Evolutionary conservation across 352 stramenopile species (phyloP), one percentile per base, ranked within the genome.

Genomic region (Bremia lactucae): DNA sequence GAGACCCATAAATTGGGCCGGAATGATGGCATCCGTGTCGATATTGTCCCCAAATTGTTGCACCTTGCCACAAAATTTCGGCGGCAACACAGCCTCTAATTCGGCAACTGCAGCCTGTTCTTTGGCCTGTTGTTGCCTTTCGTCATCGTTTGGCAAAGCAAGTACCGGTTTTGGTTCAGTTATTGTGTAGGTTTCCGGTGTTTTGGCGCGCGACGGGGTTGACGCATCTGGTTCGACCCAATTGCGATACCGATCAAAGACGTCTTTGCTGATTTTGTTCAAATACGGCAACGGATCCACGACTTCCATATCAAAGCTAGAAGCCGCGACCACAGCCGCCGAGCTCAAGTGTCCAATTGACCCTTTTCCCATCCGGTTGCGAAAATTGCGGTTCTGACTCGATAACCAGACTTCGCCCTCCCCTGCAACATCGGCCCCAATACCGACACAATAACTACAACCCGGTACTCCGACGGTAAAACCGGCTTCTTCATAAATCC

Each of bases 311-410:
- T 68, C 55, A 29, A 89, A 89, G 50, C 72, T 86, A 11, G 77
- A 89, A 1, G 77, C 77, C 4, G 77, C 77, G 19, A 89, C 74
- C 18, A 66, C 61, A 9, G 71, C 71, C 6, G 77, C 77, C 23
- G 74, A 87, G 23, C 55, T 69, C 31, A 89, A 44, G 55, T 89
- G 84, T 8, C 72, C 77, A 25, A 89, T 86, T 6, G 69, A 82
- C n/a, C 77, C 77, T 42, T 68, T 80, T 47, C 77, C 77, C 77
- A 89, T 89, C 28, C 77, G 77, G 55, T 89, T 89, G 46, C 71
- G 74, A 52, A 86, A 89, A 67, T 89, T 89, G 38, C 77, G 74
- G 68, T 89, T 89, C 58, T 89, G 77, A 31, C 68, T 84, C 16
- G 65, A 82, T 16, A 89, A 68, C 77, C 77, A 89, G 40, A 89